Conservation (phyloP, 306 rosid species). For the Ammopiptanthus mongolicus region DNA sequence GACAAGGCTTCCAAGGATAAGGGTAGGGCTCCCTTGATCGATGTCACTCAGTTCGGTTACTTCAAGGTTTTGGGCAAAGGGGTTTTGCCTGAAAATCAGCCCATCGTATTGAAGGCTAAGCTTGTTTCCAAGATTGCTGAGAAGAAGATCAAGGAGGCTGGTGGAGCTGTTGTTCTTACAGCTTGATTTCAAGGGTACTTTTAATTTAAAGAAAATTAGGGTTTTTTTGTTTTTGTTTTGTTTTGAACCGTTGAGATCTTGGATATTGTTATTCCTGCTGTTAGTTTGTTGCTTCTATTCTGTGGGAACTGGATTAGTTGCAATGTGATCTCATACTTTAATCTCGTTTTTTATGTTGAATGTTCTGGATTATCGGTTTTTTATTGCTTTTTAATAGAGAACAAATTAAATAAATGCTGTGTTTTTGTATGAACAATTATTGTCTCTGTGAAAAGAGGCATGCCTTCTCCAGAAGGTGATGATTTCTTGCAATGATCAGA, state of each 20-base stretch:
- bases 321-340: background rate
- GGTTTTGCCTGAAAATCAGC: conserved; percentile 52
- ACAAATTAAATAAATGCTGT: background rate
- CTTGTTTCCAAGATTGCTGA: conserved; percentile 67
- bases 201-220: background rate
- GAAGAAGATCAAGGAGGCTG: conserved; percentile 78
- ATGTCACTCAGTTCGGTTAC: conserved; percentile 60
- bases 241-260: background rate
- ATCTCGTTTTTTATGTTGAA: background rate
- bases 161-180: conserved; percentile 72
- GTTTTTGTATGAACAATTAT: background rate
- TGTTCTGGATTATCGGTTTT: background rate
- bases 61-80: conserved; percentile 82
- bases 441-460: background rate
- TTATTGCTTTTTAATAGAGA: background rate
- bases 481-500: too few species aligned
- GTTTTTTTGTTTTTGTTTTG: background rate
- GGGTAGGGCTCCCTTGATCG: conserved; percentile 45
- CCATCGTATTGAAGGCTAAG: conserved; percentile 67
- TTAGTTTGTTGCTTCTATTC: background rate
- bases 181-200: conserved; percentile 37
- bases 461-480: too few species aligned
- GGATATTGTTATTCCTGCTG: background rate
- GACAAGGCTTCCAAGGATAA: conserved; percentile 49
- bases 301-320: conserved; percentile 4